Evolutionary conservation across 176 grass and related monocot species (phyloP), one percentile per base, ranked within the genome.

Genomic region (Oryza glaberrima): DNA sequence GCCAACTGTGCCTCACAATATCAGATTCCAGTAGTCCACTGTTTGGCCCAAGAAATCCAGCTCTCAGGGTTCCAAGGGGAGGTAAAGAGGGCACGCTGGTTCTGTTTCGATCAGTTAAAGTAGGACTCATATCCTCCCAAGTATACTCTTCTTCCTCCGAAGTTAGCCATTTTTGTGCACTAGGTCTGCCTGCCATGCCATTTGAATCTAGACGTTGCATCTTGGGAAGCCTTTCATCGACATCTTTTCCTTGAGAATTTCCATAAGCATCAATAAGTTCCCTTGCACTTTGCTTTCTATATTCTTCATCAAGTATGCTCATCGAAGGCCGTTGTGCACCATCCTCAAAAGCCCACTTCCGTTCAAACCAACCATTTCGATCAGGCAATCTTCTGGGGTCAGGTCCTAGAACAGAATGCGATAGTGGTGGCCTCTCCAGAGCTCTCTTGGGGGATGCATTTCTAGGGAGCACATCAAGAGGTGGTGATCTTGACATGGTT

Each of bases 91-190:
- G 81, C 58, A 81, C 40, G 84, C 64, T 72, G 43, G 90, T 91
- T 91, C 94, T 92, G 79, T 75, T 85, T 41, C 75, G 83, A 72
- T 87, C 85, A 9, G 88, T 86, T 85, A 99, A 93, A 87, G 94
- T 99, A 51, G 97, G 97, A 76, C 94, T 94, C 97, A 99, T 99
- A 86, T 94, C 86, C 76, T 99, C 97, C 97, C 97, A 99, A 65
- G 83, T 75, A 92, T 96, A 99, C 40, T 99, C 97, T 51, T 95
- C 93, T 90, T 94, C 96, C 68, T 99, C 97, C 17, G 90, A 92
- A 77, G 77, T 91, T 40, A 92, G 89, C 97, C 97, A 99, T 76
- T 92, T 88, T 61, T 85, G 91, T 69, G 83, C 86, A 56, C 66
- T 77, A 77, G 84, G 70, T 76, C 76, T 91, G 80, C 75, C 81